Evolutionary conservation across 345 rosid species (phyloP), one percentile per base, ranked within the genome.

Genomic region (Theobroma cacao): DNA sequence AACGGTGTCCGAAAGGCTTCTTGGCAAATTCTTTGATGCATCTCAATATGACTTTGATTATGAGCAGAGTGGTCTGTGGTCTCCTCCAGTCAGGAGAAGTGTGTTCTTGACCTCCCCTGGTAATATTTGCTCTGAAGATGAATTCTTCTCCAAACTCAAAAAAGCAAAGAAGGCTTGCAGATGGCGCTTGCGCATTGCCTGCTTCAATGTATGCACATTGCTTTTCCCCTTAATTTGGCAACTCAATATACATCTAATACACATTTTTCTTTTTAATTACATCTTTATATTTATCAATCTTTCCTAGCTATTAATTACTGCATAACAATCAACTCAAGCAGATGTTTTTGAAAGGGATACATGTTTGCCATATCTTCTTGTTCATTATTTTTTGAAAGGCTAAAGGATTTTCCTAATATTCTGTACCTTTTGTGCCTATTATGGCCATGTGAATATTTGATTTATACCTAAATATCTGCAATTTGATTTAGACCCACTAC

Each of bases 1-100:
- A 82, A 80, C 84, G 4, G 89, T 86, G 9, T 92, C 97, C 15
- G 91, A 90, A 80, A 43, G 84, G 71, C 88, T 92, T 58, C 94
- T 90, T 0, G 50, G 83, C 0, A 92, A 92, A 77, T 92, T 89
- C 87, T 87, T 67, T 28, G 94, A 92, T 60, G 92, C 85, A 20
- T 85, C 83, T 5, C 89, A 88, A 64, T 93, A 81, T 33, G 91
- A 87, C 48, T 93, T 93, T 61, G 93, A 93, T 74, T 85, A 85
- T 65, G 85, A 84, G 79, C 75, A 65, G 58, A 91, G 97, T 14
- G 87, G 90, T n/a, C 52, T 92, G 43, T 92, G 97, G 97, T 93
- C 97, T 83, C 95, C 97, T 41, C 90, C 91, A 0, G 45, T 92
- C 59, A 55, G 73, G 69, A 82, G 93, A 67, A 87, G 77, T 5